These are phyloP conservation scores for Hirschioporus abietinus DNA, from an alignment of 768 basidiomycete genomes.

Conservation along the genomic window DNA sequence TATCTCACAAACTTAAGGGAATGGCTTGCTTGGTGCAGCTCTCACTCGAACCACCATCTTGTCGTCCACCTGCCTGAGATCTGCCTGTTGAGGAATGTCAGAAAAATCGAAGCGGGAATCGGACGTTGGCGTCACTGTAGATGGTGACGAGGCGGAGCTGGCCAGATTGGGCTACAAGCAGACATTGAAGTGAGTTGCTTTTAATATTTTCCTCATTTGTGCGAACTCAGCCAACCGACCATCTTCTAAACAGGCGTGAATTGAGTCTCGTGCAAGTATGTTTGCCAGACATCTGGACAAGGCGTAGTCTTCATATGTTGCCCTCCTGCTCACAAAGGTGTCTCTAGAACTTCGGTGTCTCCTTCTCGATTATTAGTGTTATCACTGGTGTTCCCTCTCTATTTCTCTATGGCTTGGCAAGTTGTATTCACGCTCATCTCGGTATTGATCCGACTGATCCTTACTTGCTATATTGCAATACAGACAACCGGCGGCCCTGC, in stretches of 20 bases:
- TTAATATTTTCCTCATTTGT: not conserved
- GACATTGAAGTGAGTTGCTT: constrained; percentile 46
- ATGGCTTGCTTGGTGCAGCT: not conserved
- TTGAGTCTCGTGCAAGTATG: constrained; percentile 54
- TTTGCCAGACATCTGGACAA: constrained; percentile 7
- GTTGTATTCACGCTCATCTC: constrained; percentile 18
- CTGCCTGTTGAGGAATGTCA: not conserved
- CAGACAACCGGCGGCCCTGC: constrained; percentile 72
- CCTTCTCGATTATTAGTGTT: constrained; percentile 72
- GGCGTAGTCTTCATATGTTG: not conserved
- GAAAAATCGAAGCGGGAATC: constrained; percentile 1
- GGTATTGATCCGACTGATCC: not conserved
- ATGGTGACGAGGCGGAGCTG: constrained; percentile 54
- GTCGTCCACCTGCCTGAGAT: not conserved
- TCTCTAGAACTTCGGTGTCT: constrained; percentile 62
- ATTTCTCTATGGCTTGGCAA: constrained; percentile 62
- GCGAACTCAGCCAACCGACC: not conserved
- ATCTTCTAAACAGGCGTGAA: constrained; percentile 42
- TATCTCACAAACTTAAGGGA: not conserved
- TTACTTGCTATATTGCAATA: constrained; percentile 8
- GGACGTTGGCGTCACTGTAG: constrained; percentile 18
- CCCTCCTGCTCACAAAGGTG: constrained; percentile 2
- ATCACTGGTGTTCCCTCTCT: constrained; percentile 69
- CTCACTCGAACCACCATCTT: constrained; percentile 2
- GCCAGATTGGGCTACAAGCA: constrained; percentile 72